Conservation (phyloP, 139 green algal species). For the Chlorella sp. region DNA sequence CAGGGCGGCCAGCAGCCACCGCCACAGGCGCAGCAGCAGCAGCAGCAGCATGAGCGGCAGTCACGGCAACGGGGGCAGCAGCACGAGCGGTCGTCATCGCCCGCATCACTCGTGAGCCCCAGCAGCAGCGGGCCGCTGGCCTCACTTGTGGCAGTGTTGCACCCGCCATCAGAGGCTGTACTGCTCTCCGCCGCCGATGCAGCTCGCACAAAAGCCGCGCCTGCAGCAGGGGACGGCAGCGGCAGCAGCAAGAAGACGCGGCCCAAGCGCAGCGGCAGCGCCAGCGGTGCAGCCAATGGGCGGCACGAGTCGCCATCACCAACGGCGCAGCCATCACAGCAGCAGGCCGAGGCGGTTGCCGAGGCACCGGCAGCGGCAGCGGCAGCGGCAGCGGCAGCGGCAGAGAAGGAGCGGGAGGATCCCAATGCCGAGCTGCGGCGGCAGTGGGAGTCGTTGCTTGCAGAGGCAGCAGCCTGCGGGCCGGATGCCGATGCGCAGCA, state of each 20-base stretch:
- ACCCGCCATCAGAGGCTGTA: slow-evolving; percentile 22
- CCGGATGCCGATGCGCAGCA: not conserved
- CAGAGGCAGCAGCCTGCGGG: slow-evolving; percentile 3
- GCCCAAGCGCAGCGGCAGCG: not conserved
- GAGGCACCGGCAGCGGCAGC: not conserved
- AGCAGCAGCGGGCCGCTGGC: slow-evolving; percentile 10
- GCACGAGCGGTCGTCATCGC: not conserved
- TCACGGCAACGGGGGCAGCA: not conserved
- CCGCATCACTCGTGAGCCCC: not conserved
- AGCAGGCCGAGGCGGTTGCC: not conserved
- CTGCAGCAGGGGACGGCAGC: not conserved
- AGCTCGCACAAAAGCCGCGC: not conserved
- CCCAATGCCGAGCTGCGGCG: slow-evolving; percentile 27
- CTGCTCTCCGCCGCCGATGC: slow-evolving; percentile 10
- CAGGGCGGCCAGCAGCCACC: not conserved
- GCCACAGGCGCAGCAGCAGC: not conserved
- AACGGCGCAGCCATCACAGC: not conserved
- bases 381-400: not conserved
- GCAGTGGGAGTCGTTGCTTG: slow-evolving; percentile 18
- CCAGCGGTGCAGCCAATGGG: not conserved
- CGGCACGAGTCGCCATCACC: not conserved
- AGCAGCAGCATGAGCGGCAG: not conserved
- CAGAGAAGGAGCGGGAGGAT: not conserved
- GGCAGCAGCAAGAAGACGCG: not conserved
- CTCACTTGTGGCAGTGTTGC: slow-evolving; percentile 18